phyloP scores from a whole-genome alignment of 2,329 filamentous ascomycete genomes.

The Pleomassaria siparia region DNA sequence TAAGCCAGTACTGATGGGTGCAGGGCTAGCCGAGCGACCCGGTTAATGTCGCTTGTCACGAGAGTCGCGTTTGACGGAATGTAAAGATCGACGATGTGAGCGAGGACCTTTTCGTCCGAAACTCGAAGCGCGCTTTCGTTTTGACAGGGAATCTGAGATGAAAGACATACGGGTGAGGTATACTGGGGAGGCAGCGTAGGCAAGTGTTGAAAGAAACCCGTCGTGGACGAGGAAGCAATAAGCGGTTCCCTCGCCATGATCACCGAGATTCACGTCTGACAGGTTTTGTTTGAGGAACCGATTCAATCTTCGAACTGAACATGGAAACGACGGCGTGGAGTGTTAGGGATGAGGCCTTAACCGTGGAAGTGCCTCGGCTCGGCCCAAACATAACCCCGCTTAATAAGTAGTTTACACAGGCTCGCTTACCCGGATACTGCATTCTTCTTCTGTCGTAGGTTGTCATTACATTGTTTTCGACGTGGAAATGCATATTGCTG shows the following conservation, averaged over 20 bases:
- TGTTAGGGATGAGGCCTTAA: too few relatives aligned
- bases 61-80: constrained; percentile 13
- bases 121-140: background rate
- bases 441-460: too few relatives aligned
- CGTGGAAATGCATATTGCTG: too few relatives aligned
- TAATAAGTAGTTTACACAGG: too few relatives aligned
- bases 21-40: constrained; percentile 21
- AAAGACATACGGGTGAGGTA: constrained; percentile 12
- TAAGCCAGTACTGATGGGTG: constrained; percentile 21
- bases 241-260: constrained; percentile 2
- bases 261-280: too few relatives aligned
- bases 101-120: constrained; percentile 25
- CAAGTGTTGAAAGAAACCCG: constrained; percentile 35
- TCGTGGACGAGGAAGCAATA: constrained; percentile 27
- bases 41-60: constrained; percentile 20
- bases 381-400: too few relatives aligned
- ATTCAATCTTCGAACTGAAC: too few relatives aligned
- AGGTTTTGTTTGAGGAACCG: too few relatives aligned
- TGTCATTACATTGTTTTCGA: too few relatives aligned
- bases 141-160: background rate
- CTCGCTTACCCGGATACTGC: too few relatives aligned
- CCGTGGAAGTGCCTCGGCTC: too few relatives aligned
- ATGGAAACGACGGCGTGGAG: too few relatives aligned
- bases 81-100: constrained; percentile 27
- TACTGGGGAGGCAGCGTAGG: constrained; percentile 29